phyloP scores from a whole-genome alignment of 1,284 basidiomycete species.

The Trametes hirsuta region DNA sequence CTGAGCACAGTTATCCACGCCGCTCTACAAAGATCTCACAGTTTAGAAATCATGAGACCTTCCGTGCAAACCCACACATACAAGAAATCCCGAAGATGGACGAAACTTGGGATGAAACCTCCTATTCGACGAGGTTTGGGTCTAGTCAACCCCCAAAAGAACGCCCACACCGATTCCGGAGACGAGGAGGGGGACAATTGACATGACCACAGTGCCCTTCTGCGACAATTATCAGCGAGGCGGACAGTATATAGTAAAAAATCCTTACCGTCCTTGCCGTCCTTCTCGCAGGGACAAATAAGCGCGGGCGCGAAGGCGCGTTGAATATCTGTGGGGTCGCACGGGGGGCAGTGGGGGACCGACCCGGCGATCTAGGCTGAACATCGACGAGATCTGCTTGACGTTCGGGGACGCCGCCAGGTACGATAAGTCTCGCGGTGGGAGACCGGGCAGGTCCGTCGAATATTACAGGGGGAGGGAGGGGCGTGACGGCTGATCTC shows the following conservation, averaged over 20 bases:
- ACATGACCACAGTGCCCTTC: not conserved
- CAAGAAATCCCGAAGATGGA: not conserved
- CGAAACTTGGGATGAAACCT: not conserved
- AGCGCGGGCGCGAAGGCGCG: conserved; percentile 32
- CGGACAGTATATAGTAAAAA: no score
- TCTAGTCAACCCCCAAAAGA: conserved; percentile 15
- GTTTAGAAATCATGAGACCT: no score
- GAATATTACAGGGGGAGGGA: conserved; percentile 31
- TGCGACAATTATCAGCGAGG: not conserved
- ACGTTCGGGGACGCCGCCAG: not conserved
- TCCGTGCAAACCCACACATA: not conserved
- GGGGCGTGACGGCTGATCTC: conserved; percentile 17
- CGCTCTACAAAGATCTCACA: no score
- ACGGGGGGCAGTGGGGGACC: conserved; percentile 16
- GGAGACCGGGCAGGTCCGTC: conserved; percentile 32
- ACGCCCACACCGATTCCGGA: conserved; percentile 7
- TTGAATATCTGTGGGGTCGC: conserved; percentile 28
- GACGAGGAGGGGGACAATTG: conserved; percentile 12
- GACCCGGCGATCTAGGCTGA: no score
- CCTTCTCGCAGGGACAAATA: conserved; percentile 14
- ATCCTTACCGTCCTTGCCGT: not conserved
- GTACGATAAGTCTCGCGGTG: not conserved
- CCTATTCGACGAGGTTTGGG: no score
- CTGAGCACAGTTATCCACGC: no score
- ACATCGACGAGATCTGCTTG: not conserved